Conservation (phyloP, 257 asterid species). For the Euphrasia confusa region DNA sequence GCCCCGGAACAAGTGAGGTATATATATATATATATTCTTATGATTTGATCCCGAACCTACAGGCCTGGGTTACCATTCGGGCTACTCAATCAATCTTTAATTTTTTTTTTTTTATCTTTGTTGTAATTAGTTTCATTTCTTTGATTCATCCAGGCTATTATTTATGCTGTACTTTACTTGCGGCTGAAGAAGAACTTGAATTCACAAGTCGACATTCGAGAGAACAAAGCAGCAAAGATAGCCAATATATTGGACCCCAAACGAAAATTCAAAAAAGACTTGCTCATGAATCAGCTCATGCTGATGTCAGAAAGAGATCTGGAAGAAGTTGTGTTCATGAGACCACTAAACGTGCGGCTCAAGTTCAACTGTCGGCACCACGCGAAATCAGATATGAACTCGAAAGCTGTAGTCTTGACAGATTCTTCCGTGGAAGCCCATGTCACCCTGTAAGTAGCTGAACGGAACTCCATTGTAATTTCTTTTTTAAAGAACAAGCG, state of each 20-base stretch:
- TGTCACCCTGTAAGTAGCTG: constrained; percentile 36
- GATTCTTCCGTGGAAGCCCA: constrained; percentile 52
- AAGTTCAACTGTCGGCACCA: constrained; percentile 52
- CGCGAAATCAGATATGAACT: constrained; percentile 48
- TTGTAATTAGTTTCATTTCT: not conserved
- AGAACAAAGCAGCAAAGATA: not conserved
- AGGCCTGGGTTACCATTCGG: no score
- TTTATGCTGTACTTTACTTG: constrained; percentile 69
- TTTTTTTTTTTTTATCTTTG: not conserved
- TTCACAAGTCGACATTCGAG: not conserved
- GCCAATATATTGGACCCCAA: constrained; percentile 5
- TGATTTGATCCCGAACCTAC: no score
- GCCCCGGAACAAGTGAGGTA: constrained; percentile 99
- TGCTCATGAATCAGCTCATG: constrained; percentile 35
- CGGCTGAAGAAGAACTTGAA: constrained; percentile 44
- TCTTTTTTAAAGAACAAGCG: no score
- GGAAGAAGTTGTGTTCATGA: constrained; percentile 50
- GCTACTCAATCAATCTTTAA: not conserved
- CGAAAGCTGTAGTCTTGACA: constrained; percentile 48
- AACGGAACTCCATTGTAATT: no score
- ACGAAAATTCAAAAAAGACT: not conserved
- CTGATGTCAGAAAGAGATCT: constrained; percentile 43
- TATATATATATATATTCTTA: not conserved
- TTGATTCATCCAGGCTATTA: constrained; percentile 43
- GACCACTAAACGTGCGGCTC: constrained; percentile 66